These are phyloP conservation scores for Corinectria fuckeliana DNA, from an alignment of 2,329 filamentous ascomycete species.

Conservation along the genomic window DNA sequence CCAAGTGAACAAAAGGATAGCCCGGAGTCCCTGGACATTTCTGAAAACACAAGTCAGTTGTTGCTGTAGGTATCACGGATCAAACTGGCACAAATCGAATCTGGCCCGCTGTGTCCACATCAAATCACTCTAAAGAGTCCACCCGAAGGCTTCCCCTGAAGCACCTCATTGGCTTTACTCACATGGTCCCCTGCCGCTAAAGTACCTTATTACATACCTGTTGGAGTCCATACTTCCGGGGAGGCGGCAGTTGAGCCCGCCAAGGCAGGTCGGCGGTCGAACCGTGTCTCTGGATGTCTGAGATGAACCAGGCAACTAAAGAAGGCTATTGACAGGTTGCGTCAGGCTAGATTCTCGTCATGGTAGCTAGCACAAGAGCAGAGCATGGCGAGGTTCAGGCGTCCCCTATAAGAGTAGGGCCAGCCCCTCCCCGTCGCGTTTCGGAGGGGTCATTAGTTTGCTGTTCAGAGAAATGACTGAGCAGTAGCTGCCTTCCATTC, in stretches of 20 bases:
- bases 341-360: background rate
- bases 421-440: background rate
- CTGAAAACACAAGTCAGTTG: constrained; percentile 1
- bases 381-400: background rate
- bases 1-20: background rate
- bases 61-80: background rate
- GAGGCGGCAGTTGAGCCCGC: constrained; percentile 8
- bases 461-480: background rate
- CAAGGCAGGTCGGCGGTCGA: constrained; percentile 1
- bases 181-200: background rate
- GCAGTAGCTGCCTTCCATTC: background rate
- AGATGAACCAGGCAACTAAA: constrained; percentile 17
- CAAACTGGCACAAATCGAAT: constrained; percentile 13
- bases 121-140: background rate
- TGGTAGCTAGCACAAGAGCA: background rate
- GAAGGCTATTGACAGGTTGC: constrained; percentile 8
- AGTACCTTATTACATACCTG: background rate
- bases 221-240: background rate
- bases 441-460: background rate
- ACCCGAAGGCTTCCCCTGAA: background rate
- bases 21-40: background rate
- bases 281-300: constrained; percentile 23
- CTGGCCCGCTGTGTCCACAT: background rate
- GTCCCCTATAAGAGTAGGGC: background rate
- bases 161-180: constrained; percentile 8